phyloP scores from a whole-genome alignment of 1,284 basidiomycete genomes.

The Fomes fomentarius region DNA sequence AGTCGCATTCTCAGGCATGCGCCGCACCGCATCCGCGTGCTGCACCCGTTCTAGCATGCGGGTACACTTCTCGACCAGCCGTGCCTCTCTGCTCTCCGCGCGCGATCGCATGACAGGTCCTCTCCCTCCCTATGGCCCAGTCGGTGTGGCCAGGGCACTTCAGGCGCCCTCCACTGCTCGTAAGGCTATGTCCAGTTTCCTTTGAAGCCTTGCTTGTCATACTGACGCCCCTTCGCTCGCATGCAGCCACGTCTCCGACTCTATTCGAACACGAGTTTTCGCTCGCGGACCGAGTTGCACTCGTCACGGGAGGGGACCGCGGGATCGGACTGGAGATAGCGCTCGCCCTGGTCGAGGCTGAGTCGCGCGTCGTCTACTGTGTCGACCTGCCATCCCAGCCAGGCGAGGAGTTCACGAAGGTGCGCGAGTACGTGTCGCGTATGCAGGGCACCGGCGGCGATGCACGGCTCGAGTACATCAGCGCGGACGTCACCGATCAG shows the following conservation, averaged over 20 bases:
- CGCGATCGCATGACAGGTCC: constrained; percentile 1
- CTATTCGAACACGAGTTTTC: constrained; percentile 73
- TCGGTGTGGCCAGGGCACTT: constrained; percentile 65
- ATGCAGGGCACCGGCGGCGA: constrained; percentile 39
- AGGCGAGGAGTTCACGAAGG: constrained; percentile 66
- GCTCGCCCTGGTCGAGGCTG: constrained; percentile 74
- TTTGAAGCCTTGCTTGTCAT: too few relatives aligned
- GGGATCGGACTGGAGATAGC: constrained; percentile 86
- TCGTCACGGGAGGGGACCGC: constrained; percentile 79
- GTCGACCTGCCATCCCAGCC: constrained; percentile 71
- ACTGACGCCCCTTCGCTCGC: not conserved
- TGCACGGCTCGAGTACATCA: constrained; percentile 65
- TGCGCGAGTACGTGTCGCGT: constrained; percentile 51
- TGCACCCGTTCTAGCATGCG: not conserved
- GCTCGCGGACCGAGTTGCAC: constrained; percentile 70
- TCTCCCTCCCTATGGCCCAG: constrained; percentile 43
- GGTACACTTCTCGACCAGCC: too few relatives aligned
- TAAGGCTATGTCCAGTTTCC: too few relatives aligned
- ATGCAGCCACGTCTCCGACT: constrained; percentile 23
- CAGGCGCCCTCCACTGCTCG: constrained; percentile 25
- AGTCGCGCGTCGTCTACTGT: constrained; percentile 76
- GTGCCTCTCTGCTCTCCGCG: not conserved
- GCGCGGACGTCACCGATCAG: constrained; percentile 67
- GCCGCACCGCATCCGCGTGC: too few relatives aligned
- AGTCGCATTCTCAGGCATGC: too few relatives aligned